phyloP scores from a whole-genome alignment of 208 protist species.

The Crithidia acanthocephali region DNA sequence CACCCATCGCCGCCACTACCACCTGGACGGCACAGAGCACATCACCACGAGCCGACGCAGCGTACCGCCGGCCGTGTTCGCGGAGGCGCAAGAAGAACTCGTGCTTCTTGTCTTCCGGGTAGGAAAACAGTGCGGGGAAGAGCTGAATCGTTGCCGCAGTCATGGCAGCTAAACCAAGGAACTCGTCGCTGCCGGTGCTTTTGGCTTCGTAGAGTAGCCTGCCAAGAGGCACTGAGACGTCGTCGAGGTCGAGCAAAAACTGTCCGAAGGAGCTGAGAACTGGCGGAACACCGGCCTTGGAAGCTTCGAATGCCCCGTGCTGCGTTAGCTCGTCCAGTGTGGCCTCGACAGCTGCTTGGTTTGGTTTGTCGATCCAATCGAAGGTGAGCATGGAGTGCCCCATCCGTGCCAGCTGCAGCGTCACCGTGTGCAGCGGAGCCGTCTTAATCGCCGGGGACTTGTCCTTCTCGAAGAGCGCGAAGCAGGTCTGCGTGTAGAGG shows the following conservation, averaged over 20 bases:
- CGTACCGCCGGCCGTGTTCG: not conserved
- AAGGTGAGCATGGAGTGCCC: slow-evolving; percentile 6
- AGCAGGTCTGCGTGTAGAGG: slow-evolving; percentile 89
- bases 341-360: not conserved
- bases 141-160: slow-evolving; percentile 1
- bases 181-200: not conserved
- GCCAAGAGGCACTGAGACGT: slow-evolving; percentile 14
- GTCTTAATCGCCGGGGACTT: slow-evolving; percentile 85
- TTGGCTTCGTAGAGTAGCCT: slow-evolving; percentile 14
- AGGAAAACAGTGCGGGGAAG: not conserved
- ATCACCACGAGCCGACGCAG: slow-evolving; percentile 6
- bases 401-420: slow-evolving; percentile 17
- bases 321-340: slow-evolving; percentile 7
- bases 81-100: not conserved
- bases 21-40: slow-evolving; percentile 8
- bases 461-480: slow-evolving; percentile 38
- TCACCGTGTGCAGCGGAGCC: slow-evolving; percentile 11
- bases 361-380: slow-evolving; percentile 25
- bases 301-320: slow-evolving; percentile 3
- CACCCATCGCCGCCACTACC: not conserved
- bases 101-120: not conserved
- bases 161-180: slow-evolving; percentile 15
- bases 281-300: not conserved
- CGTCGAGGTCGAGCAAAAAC: slow-evolving; percentile 10
- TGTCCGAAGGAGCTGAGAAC: slow-evolving; percentile 4